Evolutionary conservation across 1,139 yeast genomes (phyloP).

Genomic region (Geotrichum fermentans): DNA sequence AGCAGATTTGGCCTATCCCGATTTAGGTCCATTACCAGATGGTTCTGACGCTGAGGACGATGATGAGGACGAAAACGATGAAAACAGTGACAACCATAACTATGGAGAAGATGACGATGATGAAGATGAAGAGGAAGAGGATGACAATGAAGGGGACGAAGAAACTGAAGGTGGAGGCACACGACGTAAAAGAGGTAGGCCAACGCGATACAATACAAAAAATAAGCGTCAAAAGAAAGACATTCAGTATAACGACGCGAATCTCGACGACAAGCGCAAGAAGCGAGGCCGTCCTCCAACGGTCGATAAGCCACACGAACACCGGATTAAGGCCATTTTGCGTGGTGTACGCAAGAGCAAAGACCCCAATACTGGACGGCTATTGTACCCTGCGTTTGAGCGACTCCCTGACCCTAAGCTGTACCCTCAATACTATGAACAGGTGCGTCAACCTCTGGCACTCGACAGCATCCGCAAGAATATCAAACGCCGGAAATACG

Average conservation of each 20-base stretch:
- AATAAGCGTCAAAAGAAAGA: conserved; percentile 28
- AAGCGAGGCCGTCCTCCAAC: conserved; percentile 94
- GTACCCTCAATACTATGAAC: conserved; percentile 62
- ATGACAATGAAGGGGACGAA: conserved; percentile 27
- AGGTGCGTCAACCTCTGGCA: conserved; percentile 67
- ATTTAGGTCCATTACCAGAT: conserved; percentile 65
- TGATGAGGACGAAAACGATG: conserved; percentile 24
- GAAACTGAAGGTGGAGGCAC: conserved; percentile 40
- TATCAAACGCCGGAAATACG: conserved; percentile 80
- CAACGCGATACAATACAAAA: conserved; percentile 28
- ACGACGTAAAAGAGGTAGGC: conserved; percentile 35
- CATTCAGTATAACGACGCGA: conserved; percentile 20
- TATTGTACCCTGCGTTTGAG: conserved; percentile 63
- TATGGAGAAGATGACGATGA: conserved; percentile 33
- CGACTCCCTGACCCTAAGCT: conserved; percentile 69
- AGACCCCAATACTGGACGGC: conserved; percentile 48
- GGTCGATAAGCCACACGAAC: conserved; percentile 90
- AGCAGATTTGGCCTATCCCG: conserved; percentile 51
- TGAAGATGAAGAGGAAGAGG: conserved; percentile 27
- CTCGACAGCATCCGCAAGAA: conserved; percentile 76
- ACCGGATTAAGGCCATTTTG: conserved; percentile 79
- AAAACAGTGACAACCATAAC: conserved; percentile 35
- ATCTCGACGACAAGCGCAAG: conserved; percentile 51
- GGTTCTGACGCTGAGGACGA: conserved; percentile 26
- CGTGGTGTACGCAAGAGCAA: conserved; percentile 73